Evolutionary conservation across 352 stramenopile species (phyloP).

Genomic region (Pythium aphanidermatum): DNA sequence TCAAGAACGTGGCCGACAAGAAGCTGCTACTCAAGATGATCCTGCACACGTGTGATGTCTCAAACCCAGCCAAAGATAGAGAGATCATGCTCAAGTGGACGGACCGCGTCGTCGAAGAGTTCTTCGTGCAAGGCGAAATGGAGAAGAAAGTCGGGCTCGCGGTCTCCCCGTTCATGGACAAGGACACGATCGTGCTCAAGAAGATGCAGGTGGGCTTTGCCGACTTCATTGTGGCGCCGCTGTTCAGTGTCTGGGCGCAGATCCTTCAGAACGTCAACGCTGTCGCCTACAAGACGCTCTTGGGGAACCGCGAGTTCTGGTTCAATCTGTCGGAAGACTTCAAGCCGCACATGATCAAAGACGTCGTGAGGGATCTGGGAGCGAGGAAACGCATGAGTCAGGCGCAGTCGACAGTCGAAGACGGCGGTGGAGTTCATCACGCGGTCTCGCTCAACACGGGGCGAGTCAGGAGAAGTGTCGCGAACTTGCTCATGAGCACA

Average conservation of each 20-base stretch:
- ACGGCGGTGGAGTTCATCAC: neutral
- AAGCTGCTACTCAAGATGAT: conserved; percentile 88
- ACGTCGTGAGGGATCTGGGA: conserved; percentile 52
- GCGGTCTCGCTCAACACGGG: conserved; percentile 22
- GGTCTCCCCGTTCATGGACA: conserved; percentile 92
- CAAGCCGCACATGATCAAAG: conserved; percentile 82
- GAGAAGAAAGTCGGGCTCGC: conserved; percentile 88
- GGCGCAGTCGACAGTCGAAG: conserved; percentile 1
- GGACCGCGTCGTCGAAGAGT: conserved; percentile 92
- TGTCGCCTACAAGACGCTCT: conserved; percentile 57
- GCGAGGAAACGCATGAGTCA: conserved; percentile 32
- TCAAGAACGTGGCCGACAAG: conserved; percentile 84
- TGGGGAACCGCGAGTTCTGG: conserved; percentile 83
- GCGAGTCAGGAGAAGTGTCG: conserved; percentile 32
- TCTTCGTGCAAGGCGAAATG: conserved; percentile 94
- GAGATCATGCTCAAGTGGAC: conserved; percentile 90
- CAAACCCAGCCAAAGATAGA: conserved; percentile 89
- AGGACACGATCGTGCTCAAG: conserved; percentile 86
- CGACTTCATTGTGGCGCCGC: conserved; percentile 89
- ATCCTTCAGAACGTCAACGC: conserved; percentile 68
- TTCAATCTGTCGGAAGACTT: conserved; percentile 70
- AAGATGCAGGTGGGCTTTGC: conserved; percentile 95
- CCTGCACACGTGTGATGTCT: conserved; percentile 92
- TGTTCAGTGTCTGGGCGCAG: conserved; percentile 84
- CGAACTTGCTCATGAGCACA: conserved; percentile 38